These are phyloP conservation scores for Mortierella hygrophila DNA, from an alignment of 192 early-diverging fungal genomes.

Conservation along the genomic window DNA sequence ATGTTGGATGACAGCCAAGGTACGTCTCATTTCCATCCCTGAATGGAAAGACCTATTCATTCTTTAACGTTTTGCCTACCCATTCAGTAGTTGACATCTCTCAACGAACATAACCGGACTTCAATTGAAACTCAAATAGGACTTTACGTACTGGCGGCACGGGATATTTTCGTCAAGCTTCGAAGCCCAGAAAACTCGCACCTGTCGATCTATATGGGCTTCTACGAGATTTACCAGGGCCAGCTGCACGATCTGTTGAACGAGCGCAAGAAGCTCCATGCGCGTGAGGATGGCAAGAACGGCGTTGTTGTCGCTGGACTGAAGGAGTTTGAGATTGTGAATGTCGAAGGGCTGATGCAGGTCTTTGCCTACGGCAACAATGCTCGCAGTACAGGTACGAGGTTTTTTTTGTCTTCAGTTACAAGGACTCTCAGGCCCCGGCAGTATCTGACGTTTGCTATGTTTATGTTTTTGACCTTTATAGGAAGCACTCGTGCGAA, in stretches of 20 bases:
- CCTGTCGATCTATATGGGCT: conserved; percentile 86
- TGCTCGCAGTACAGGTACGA: conserved; percentile 90
- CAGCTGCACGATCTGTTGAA: conserved; percentile 96
- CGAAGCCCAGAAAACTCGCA: conserved; percentile 77
- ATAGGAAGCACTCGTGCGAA: conserved; percentile 93
- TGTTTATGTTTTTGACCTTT: conserved; percentile 7
- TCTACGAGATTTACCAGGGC: conserved; percentile 98
- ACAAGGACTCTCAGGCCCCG: not conserved
- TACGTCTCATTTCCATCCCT: not conserved
- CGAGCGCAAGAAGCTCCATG: conserved; percentile 90
- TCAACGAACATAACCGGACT: not conserved
- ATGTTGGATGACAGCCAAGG: conserved; percentile 93
- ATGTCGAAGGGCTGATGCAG: conserved; percentile 88
- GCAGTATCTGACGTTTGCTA: not conserved
- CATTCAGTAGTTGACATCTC: not conserved
- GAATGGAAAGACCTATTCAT: not conserved
- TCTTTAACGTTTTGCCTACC: not conserved
- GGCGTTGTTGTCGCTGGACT: conserved; percentile 94
- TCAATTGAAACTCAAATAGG: conserved; percentile 1
- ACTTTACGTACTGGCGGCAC: conserved; percentile 92
- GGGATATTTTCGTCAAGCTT: conserved; percentile 90
- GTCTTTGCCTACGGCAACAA: conserved; percentile 95
- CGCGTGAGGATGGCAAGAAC: conserved; percentile 95
- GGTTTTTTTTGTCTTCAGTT: not conserved
- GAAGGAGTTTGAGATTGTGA: conserved; percentile 88